Evolutionary conservation across 2,329 filamentous ascomycete species (phyloP).

Genomic region (Aspergillus caelatus): DNA sequence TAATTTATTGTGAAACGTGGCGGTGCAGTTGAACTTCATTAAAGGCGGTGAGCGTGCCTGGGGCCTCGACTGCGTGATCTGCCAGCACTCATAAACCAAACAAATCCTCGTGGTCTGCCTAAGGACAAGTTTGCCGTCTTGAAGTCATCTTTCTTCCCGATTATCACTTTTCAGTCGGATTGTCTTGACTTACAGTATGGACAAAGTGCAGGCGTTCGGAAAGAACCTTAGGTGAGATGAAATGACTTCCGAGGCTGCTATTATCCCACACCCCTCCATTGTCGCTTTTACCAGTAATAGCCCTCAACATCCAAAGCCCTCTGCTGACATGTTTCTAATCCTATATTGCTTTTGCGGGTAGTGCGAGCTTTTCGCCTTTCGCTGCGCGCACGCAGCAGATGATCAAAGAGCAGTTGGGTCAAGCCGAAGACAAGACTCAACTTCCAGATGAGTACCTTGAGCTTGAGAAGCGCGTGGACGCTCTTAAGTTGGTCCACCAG

Average conservation of each 20-base stretch:
- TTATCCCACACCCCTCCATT: constrained; percentile 2
- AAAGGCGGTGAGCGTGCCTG: constrained; percentile 4
- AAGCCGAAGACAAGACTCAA: constrained; percentile 96
- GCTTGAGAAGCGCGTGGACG: constrained; percentile 97
- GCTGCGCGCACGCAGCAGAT: constrained; percentile 94
- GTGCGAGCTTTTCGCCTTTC: constrained; percentile 86
- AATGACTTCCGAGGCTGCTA: constrained; percentile 17
- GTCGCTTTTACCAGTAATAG: constrained; percentile 8
- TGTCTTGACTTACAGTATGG: constrained; percentile 52
- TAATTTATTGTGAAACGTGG: constrained; percentile 25
- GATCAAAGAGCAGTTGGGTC: constrained; percentile 95
- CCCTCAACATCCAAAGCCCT: constrained; percentile 20
- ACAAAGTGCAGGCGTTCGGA: constrained; percentile 70
- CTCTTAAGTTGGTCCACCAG: constrained; percentile 93
- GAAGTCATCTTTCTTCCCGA: neutral
- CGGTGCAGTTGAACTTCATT: constrained; percentile 20
- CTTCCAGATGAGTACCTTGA: constrained; percentile 97
- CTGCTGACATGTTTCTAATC: constrained; percentile 33
- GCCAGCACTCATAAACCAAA: neutral
- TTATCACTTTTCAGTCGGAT: constrained; percentile 8
- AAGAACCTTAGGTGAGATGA: constrained; percentile 67
- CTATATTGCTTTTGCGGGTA: constrained; percentile 56
- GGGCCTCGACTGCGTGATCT: constrained; percentile 15
- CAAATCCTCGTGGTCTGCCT: neutral
- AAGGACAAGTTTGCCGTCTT: constrained; percentile 1